Conservation (phyloP, 805 yeast genomes). For the Ogataea methylovora region DNA sequence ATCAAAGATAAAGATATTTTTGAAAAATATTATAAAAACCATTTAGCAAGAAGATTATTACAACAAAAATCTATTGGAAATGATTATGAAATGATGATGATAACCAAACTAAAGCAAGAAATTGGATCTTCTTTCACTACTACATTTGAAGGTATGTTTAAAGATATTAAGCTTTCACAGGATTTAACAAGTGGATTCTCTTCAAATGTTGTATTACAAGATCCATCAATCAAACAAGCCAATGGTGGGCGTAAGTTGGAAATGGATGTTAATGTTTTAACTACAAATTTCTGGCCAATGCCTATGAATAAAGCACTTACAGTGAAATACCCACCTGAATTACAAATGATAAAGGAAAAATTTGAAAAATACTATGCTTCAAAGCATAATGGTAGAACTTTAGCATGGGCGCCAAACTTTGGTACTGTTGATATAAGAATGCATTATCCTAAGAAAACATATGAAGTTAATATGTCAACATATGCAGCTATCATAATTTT, state of each 20-base stretch:
- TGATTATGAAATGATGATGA: constrained; percentile 64
- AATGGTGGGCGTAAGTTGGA: constrained; percentile 28
- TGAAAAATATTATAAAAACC: constrained; percentile 78
- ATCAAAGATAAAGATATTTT: constrained; percentile 80
- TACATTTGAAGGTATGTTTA: constrained; percentile 79
- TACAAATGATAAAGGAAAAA: constrained; percentile 32
- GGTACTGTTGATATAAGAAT: constrained; percentile 79
- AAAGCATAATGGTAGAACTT: constrained; percentile 48
- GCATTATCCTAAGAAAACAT: constrained; percentile 58
- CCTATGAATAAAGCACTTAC: constrained; percentile 29
- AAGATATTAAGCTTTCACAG: constrained; percentile 59
- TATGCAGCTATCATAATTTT: constrained; percentile 73
- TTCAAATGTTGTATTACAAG: constrained; percentile 7
- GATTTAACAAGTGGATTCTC: constrained; percentile 38
- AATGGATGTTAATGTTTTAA: constrained; percentile 46
- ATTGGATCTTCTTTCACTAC: constrained; percentile 75
- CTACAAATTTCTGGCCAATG: constrained; percentile 65
- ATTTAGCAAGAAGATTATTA: constrained; percentile 72
- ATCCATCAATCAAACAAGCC: constrained; percentile 8
- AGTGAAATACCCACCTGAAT: constrained; percentile 33
- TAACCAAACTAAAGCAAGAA: constrained; percentile 63
- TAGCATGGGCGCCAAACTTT: constrained; percentile 76
- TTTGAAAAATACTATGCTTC: constrained; percentile 47
- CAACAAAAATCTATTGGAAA: constrained; percentile 36
- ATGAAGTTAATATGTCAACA: constrained; percentile 75